Evolutionary conservation across 169 alveolate genomes (phyloP).

Genomic region (Cryptosporidium viatorum): DNA sequence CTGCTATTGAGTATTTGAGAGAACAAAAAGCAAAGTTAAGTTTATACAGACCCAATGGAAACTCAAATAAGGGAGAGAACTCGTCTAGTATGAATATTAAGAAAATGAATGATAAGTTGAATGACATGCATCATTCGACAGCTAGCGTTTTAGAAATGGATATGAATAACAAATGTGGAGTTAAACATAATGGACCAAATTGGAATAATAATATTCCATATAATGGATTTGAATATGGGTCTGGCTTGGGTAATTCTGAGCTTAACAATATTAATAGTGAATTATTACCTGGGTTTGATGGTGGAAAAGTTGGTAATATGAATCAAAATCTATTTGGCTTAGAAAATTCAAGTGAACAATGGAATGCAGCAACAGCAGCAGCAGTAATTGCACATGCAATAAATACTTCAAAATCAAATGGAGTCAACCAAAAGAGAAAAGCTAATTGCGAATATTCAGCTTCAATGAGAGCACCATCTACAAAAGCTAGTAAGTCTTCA

Average conservation of each 20-base stretch:
- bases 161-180: slow-evolving; percentile 8
- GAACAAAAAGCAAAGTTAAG: slow-evolving; percentile 74
- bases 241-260: slow-evolving; percentile 51
- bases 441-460: slow-evolving; percentile 48
- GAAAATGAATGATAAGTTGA: slow-evolving; percentile 50
- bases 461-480: slow-evolving; percentile 57
- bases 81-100: slow-evolving; percentile 37
- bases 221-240: slow-evolving; percentile 66
- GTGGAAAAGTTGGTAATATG: neutral
- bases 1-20: slow-evolving; percentile 60
- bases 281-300: slow-evolving; percentile 13
- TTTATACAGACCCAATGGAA: slow-evolving; percentile 65
- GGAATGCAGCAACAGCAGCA: slow-evolving; percentile 72
- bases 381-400: slow-evolving; percentile 75
- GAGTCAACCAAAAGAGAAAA: slow-evolving; percentile 56
- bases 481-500: slow-evolving; percentile 47
- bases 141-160: slow-evolving; percentile 8
- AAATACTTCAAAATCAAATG: slow-evolving; percentile 37
- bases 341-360: slow-evolving; percentile 65
- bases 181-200: neutral
- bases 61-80: slow-evolving; percentile 58
- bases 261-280: slow-evolving; percentile 25
- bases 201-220: slow-evolving; percentile 48
- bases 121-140: slow-evolving; percentile 33
- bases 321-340: slow-evolving; percentile 33